A percentile compares a stretch with the other conserved stretches of the same genome.
Evolutionary conservation across 2,329 filamentous ascomycete genomes (phyloP).

Genomic region (Monosporascus cannonballus): DNA sequence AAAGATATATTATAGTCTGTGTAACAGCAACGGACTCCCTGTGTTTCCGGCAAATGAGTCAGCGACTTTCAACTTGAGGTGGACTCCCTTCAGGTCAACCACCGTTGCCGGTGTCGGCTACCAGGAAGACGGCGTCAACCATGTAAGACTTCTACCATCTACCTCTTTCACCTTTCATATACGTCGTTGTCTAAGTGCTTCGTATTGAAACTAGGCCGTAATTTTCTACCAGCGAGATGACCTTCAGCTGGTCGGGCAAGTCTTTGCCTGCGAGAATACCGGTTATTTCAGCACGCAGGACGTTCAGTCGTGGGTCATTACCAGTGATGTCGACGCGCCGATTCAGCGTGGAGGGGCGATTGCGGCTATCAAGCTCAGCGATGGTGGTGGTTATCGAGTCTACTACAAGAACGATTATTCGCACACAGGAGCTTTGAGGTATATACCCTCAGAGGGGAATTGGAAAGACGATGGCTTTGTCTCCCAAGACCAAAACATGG

Average conservation of each 20-base stretch:
- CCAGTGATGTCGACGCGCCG: not conserved
- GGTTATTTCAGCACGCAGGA: not conserved
- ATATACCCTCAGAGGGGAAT: too few species aligned
- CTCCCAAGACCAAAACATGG: too few species aligned
- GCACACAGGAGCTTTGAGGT: too few species aligned
- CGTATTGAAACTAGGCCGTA: not conserved
- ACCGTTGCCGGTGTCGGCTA: not conserved
- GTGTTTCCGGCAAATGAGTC: not conserved
- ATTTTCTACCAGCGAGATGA: not conserved
- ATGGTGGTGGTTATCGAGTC: too few species aligned
- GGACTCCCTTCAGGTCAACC: not conserved
- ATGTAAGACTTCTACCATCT: not conserved
- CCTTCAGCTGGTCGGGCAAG: not conserved
- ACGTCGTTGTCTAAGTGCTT: not conserved
- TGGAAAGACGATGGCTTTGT: too few species aligned
- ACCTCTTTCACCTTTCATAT: not conserved
- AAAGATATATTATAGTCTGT: not conserved
- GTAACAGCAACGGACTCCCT: not conserved
- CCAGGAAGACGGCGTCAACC: not conserved
- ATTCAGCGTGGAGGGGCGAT: not conserved
- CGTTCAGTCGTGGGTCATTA: not conserved
- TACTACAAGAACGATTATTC: too few species aligned
- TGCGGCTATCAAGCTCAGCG: too few species aligned
- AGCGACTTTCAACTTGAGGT: not conserved
- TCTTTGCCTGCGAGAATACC: not conserved